These are phyloP conservation scores for Yamadazyma scolyti DNA, from an alignment of 805 yeast species.

Conservation along the genomic window DNA sequence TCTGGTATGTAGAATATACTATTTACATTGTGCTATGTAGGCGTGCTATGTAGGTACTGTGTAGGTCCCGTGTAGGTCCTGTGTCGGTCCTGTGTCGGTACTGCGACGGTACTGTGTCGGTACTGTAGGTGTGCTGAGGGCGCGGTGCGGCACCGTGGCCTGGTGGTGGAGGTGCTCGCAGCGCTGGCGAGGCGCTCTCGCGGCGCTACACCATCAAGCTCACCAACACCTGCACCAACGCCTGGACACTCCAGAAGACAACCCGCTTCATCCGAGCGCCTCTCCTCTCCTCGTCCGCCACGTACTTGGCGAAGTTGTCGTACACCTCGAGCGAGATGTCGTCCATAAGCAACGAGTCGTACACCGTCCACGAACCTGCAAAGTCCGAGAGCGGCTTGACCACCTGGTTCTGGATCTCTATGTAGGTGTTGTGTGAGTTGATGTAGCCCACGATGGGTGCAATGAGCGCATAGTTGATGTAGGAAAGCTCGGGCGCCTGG, in stretches of 20 bases:
- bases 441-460: constrained; percentile 95
- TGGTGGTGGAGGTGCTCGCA: too few relatives aligned
- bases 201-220: too few relatives aligned
- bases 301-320: constrained; percentile 85
- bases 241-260: constrained; percentile 89
- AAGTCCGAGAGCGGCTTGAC: constrained; percentile 78
- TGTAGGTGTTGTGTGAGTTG: constrained; percentile 83
- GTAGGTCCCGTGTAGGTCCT: too few relatives aligned
- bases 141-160: too few relatives aligned
- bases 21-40: too few relatives aligned
- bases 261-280: constrained; percentile 72
- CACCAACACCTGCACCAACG: constrained; percentile 74
- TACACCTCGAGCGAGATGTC: constrained; percentile 87
- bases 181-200: too few relatives aligned
- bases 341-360: constrained; percentile 87
- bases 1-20: too few relatives aligned
- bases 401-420: constrained; percentile 80
- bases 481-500: constrained; percentile 82
- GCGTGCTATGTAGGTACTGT: too few relatives aligned
- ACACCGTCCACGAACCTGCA: constrained; percentile 95
- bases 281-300: constrained; percentile 79
- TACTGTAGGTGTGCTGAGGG: too few relatives aligned
- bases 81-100: too few relatives aligned
- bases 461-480: constrained; percentile 85
- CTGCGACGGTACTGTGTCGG: too few relatives aligned